These are phyloP conservation scores for Penicillium sp. DNA, from an alignment of 2,329 filamentous ascomycete species.

Conservation along the genomic window DNA sequence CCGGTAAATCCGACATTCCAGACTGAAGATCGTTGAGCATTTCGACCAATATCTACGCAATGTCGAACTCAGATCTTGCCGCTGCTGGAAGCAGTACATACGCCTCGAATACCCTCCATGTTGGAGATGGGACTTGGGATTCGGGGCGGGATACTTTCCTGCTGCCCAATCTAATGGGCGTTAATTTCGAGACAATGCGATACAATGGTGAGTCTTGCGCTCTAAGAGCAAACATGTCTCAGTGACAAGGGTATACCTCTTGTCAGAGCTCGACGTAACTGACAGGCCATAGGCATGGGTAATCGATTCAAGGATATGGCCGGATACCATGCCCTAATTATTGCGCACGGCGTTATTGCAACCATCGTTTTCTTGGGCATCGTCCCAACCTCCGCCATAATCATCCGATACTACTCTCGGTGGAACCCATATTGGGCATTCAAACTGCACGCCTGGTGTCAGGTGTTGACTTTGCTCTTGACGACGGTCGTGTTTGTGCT, in stretches of 20 bases:
- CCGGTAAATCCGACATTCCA: constrained; percentile 42
- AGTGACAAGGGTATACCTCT: background rate
- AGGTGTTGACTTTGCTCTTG: constrained; percentile 61
- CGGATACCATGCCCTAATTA: constrained; percentile 60
- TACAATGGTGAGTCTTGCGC: constrained; percentile 59
- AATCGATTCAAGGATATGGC: constrained; percentile 64
- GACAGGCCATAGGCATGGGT: constrained; percentile 58
- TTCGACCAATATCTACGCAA: constrained; percentile 18
- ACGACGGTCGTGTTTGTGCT: constrained; percentile 64
- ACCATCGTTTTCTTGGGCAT: constrained; percentile 63
- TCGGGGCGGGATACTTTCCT: constrained; percentile 63
- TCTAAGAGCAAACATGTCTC: background rate
- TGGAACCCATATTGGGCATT: constrained; percentile 57
- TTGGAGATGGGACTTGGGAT: constrained; percentile 70
- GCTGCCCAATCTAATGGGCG: constrained; percentile 63
- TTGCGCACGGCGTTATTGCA: constrained; percentile 62
- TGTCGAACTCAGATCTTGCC: constrained; percentile 49
- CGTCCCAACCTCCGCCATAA: constrained; percentile 61
- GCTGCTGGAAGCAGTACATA: constrained; percentile 64
- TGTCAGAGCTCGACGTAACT: constrained; percentile 14
- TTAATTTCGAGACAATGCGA: constrained; percentile 67
- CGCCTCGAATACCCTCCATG: constrained; percentile 61
- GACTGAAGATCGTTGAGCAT: constrained; percentile 25
- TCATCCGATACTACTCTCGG: constrained; percentile 62
- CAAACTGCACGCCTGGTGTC: constrained; percentile 64